A percentile compares a stretch with the other conserved stretches of the same genome.
Conservation (phyloP, 2,329 filamentous ascomycete species). For the Colletotrichum eremochloae region DNA sequence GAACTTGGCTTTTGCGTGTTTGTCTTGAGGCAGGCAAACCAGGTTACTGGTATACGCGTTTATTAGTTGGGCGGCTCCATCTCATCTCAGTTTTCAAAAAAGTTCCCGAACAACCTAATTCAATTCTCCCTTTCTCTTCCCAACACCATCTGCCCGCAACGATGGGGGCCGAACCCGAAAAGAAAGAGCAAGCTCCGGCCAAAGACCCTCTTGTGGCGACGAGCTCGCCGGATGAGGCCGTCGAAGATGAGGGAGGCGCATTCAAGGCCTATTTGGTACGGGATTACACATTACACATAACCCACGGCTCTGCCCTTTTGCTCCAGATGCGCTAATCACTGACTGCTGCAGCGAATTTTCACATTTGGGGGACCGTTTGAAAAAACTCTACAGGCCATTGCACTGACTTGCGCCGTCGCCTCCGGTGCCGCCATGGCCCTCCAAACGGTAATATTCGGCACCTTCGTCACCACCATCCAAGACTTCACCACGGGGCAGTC, state of each 20-base stretch:
- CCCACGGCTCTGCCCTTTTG: neutral
- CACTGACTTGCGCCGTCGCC: conserved; percentile 51
- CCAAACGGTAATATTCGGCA: conserved; percentile 56
- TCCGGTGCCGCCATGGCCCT: conserved; percentile 55
- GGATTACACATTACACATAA: neutral
- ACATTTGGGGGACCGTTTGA: conserved; percentile 48
- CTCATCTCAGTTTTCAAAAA: neutral
- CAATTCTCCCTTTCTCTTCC: neutral
- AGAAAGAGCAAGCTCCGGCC: conserved; percentile 25
- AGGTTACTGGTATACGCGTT: neutral
- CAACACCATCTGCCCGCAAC: neutral
- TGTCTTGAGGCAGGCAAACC: neutral
- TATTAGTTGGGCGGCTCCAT: neutral
- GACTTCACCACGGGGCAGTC: conserved; percentile 49
- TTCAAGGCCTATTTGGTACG: conserved; percentile 43
- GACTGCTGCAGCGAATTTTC: conserved; percentile 48
- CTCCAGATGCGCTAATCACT: neutral
- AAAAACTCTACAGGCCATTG: conserved; percentile 47
- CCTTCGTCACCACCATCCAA: conserved; percentile 53
- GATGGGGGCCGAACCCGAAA: conserved; percentile 32
- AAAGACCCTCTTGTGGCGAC: conserved; percentile 14
- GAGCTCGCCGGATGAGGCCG: conserved; percentile 30
- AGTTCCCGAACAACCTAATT: too few species aligned
- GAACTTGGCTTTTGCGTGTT: neutral
- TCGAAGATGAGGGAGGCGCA: conserved; percentile 37